These are phyloP conservation scores for Suillus occidentalis DNA, from an alignment of 768 basidiomycete species.

Conservation along the genomic window DNA sequence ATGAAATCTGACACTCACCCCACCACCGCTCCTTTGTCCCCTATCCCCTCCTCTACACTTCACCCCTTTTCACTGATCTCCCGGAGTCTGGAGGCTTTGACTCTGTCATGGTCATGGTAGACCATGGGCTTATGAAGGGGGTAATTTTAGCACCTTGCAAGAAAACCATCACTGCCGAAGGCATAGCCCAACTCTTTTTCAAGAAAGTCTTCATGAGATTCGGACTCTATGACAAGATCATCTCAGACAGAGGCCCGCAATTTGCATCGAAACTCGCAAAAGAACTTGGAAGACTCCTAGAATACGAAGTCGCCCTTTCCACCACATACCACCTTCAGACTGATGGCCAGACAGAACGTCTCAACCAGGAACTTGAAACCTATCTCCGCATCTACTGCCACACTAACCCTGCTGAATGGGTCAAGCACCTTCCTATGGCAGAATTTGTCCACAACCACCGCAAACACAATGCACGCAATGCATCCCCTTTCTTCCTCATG, in stretches of 20 bases:
- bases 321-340: no score
- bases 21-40: background rate
- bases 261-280: constrained; percentile 23
- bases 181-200: constrained; percentile 13
- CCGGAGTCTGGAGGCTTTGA: constrained; percentile 8
- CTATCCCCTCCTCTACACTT: background rate
- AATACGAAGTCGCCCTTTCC: constrained; percentile 5
- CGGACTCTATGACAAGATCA: constrained; percentile 1
- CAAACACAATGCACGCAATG: no score
- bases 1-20: background rate
- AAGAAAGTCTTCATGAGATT: background rate
- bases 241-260: constrained; percentile 13
- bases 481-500: no score
- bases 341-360: constrained; percentile 32
- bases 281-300: constrained; percentile 18
- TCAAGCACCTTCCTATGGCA: constrained; percentile 20
- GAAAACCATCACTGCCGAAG: constrained; percentile 14
- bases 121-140: constrained; percentile 28
- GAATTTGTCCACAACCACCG: no score
- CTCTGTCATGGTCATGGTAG: constrained; percentile 20
- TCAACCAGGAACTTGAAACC: background rate
- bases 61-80: background rate
- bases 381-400: background rate
- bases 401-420: constrained; percentile 7
- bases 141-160: constrained; percentile 25